Conservation (phyloP, 208 protist species). For the Leishmania gerbilli region DNA sequence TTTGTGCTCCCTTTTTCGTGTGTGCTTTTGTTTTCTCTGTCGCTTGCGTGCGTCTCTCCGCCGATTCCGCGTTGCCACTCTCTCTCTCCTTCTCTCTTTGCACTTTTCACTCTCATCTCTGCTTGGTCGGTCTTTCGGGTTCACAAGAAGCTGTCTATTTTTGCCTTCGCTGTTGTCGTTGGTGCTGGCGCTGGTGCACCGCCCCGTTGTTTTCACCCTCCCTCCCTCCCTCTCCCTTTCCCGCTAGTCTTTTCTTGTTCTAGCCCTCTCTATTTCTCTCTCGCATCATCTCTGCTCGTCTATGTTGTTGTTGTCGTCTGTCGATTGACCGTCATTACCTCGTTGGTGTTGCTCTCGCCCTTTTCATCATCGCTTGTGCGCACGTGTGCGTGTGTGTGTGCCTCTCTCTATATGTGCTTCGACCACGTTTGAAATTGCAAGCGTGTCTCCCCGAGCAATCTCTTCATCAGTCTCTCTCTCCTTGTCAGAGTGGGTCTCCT, state of each 20-base stretch:
- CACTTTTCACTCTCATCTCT: background rate
- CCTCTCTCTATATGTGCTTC: background rate
- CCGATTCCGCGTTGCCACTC: background rate
- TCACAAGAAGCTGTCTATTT: background rate
- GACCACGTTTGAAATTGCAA: background rate
- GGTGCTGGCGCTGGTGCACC: background rate
- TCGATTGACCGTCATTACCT: background rate
- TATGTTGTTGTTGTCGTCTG: background rate
- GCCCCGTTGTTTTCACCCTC: background rate
- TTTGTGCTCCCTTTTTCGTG: background rate
- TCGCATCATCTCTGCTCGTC: too few relatives aligned
- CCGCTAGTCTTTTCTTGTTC: background rate
- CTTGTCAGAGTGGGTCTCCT: background rate
- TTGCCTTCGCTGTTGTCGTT: background rate
- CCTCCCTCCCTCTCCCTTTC: background rate
- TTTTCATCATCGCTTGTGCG: background rate
- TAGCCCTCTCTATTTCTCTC: background rate
- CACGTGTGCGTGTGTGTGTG: background rate
- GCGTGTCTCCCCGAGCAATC: background rate
- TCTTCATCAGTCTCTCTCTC: background rate
- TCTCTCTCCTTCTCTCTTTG: background rate
- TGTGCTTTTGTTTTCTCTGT: background rate
- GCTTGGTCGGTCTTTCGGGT: background rate
- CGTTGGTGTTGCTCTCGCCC: background rate
- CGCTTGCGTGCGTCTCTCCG: background rate